Conservation (phyloP, 176 grass and related monocot genomes). For the Thinopyrum elongatum region DNA sequence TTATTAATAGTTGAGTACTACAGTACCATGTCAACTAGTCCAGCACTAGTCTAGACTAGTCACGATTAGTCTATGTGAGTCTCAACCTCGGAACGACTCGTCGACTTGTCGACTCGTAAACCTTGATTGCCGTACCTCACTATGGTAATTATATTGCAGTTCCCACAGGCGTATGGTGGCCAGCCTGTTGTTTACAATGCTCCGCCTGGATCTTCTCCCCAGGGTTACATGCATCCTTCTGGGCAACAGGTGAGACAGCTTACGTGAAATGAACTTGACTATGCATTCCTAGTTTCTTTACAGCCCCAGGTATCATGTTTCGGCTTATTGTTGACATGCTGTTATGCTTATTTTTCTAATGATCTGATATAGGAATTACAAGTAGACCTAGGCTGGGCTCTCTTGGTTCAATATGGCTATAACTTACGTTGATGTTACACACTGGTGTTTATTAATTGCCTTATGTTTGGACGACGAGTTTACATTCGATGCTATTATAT, state of each 20-base stretch:
- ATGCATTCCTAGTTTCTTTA: background rate
- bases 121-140: background rate
- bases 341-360: background rate
- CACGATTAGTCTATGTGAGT: no score
- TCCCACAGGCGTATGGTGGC: constrained; percentile 48
- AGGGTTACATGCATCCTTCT: constrained; percentile 61
- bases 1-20: no score
- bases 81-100: no score
- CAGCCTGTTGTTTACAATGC: constrained; percentile 59
- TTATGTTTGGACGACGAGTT: background rate
- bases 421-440: background rate
- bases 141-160: constrained; percentile 40
- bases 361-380: background rate
- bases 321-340: background rate
- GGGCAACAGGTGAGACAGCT: constrained; percentile 42
- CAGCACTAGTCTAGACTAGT: no score
- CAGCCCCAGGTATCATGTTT: background rate
- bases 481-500: background rate
- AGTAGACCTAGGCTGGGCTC: background rate
- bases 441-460: background rate
- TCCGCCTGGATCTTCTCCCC: constrained; percentile 52
- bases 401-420: background rate
- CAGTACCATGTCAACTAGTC: no score
- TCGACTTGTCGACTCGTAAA: no score
- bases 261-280: constrained; percentile 6